Conservation (phyloP, 2,329 filamentous ascomycete genomes). For the Monilinia vaccinii-corymbosi region DNA sequence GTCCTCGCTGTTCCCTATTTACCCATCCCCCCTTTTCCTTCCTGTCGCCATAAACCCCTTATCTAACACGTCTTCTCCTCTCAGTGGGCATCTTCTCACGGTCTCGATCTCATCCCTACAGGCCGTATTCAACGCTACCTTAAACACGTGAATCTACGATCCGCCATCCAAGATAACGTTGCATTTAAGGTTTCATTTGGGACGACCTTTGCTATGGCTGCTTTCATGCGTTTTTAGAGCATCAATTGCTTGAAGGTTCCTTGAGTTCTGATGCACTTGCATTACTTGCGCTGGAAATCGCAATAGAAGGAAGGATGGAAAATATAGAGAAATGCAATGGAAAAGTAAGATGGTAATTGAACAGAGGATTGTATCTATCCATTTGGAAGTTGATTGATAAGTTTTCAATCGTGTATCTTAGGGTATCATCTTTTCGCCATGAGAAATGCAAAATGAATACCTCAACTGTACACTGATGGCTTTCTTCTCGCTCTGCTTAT, state of each 20-base stretch:
- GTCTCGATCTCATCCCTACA: slow-evolving; percentile 37
- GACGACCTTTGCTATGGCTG: slow-evolving; percentile 62
- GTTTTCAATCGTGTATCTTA: background rate
- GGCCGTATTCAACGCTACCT: slow-evolving; percentile 39
- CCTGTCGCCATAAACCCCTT: background rate
- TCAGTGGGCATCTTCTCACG: slow-evolving; percentile 41
- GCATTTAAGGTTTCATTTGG: slow-evolving; percentile 49
- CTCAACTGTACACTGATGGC: background rate
- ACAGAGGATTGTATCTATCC: background rate
- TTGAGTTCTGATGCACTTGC: background rate
- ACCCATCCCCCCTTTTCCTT: background rate
- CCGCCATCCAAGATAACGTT: slow-evolving; percentile 30
- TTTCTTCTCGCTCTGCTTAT: background rate
- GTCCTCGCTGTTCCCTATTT: too few species aligned
- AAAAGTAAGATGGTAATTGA: background rate
- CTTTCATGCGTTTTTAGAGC: slow-evolving; percentile 47
- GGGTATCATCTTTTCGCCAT: background rate
- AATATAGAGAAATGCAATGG: slow-evolving; percentile 43
- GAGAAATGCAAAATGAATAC: background rate
- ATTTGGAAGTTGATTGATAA: background rate
- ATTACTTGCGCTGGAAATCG: background rate
- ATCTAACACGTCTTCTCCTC: slow-evolving; percentile 6
- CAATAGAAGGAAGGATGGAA: slow-evolving; percentile 32
- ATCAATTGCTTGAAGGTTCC: background rate
- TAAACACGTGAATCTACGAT: slow-evolving; percentile 39